Conservation (phyloP, 2,329 filamentous ascomycete genomes). For the Ophiostoma fasciatum region DNA sequence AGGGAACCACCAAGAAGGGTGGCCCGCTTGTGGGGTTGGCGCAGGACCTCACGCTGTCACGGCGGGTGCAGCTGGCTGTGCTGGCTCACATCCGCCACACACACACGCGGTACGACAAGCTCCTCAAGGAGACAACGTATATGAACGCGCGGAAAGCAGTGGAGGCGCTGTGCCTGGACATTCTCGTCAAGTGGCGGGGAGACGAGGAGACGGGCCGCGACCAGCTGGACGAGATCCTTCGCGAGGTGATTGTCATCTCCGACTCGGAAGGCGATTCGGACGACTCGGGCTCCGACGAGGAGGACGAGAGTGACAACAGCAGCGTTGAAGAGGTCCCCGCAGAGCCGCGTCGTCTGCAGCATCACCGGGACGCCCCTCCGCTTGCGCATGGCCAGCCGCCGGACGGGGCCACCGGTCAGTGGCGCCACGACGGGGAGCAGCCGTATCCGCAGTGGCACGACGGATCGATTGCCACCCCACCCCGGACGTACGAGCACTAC, state of each 20-base stretch:
- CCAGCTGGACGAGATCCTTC: slow-evolving; percentile 50
- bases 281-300: slow-evolving; percentile 24
- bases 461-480: too few relatives aligned
- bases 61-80: slow-evolving; percentile 49
- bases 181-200: slow-evolving; percentile 57
- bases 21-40: slow-evolving; percentile 44
- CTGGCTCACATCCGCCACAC: slow-evolving; percentile 52
- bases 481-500: too few relatives aligned
- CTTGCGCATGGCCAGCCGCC: too few relatives aligned
- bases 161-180: slow-evolving; percentile 44
- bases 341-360: not conserved
- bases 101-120: slow-evolving; percentile 50
- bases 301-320: slow-evolving; percentile 17
- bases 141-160: slow-evolving; percentile 45
- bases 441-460: not conserved
- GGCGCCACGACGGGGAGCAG: too few relatives aligned
- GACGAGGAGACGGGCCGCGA: slow-evolving; percentile 55
- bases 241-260: slow-evolving; percentile 53
- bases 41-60: slow-evolving; percentile 38
- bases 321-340: not conserved
- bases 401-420: too few relatives aligned
- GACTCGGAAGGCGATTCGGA: slow-evolving; percentile 36
- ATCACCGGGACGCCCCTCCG: too few relatives aligned
- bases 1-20: slow-evolving; percentile 37
- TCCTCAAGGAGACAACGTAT: slow-evolving; percentile 43